phyloP scores from a whole-genome alignment of 2,329 filamentous ascomycete species.

The Acarospora socialis region DNA sequence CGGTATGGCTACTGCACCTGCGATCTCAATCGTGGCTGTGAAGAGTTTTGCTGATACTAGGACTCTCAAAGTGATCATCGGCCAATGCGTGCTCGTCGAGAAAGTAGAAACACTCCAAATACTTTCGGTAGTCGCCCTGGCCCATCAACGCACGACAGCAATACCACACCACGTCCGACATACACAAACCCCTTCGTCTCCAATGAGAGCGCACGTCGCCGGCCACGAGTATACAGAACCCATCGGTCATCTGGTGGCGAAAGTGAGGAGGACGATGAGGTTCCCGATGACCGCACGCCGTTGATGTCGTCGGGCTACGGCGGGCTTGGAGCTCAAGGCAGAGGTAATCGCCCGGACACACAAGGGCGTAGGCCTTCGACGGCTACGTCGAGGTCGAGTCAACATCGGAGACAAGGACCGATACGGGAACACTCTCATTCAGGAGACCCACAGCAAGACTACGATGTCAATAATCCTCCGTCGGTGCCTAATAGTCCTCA shows the following conservation, averaged over 20 bases:
- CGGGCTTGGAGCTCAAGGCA: slow-evolving; percentile 15
- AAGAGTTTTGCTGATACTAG: slow-evolving; percentile 12
- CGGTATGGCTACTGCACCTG: slow-evolving; percentile 35
- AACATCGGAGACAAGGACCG: slow-evolving; percentile 14
- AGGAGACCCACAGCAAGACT: slow-evolving; percentile 24
- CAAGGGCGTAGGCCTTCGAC: slow-evolving; percentile 20
- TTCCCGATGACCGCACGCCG: slow-evolving; percentile 39
- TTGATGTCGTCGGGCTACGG: slow-evolving; percentile 32
- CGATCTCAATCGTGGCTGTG: slow-evolving; percentile 10
- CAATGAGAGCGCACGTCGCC: slow-evolving; percentile 19
- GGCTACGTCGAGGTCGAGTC: slow-evolving; percentile 21
- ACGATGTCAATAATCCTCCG: slow-evolving; percentile 52
- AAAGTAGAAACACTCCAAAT: slow-evolving; percentile 27
- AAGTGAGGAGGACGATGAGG: slow-evolving; percentile 30
- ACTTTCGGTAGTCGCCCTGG: slow-evolving; percentile 32
- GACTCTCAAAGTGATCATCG: slow-evolving; percentile 39
- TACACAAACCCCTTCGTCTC: slow-evolving; percentile 20
- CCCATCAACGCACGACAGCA: slow-evolving; percentile 23
- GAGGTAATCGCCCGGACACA: slow-evolving; percentile 19
- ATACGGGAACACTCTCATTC: slow-evolving; percentile 15
- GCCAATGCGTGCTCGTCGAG: slow-evolving; percentile 49
- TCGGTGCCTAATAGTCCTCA: slow-evolving; percentile 46
- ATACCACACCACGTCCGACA: slow-evolving; percentile 19
- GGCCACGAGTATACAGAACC: slow-evolving; percentile 20
- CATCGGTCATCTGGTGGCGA: slow-evolving; percentile 28